Evolutionary conservation across 345 rosid species (phyloP).

Genomic region (Dipteronia sinensis): DNA sequence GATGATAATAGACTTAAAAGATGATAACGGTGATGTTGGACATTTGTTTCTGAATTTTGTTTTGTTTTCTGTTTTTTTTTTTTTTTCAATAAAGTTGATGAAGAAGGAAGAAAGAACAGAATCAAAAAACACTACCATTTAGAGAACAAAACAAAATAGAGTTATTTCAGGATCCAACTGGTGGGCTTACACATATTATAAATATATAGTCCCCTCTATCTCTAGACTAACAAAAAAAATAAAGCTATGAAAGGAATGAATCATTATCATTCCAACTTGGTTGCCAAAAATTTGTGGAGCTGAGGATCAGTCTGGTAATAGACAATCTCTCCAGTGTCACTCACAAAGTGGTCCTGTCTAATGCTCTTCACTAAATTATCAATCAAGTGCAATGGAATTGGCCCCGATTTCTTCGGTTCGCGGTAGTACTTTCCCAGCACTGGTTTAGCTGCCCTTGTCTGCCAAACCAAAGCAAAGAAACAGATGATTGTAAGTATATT

Average conservation of each 20-base stretch:
- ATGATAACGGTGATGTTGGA: neutral
- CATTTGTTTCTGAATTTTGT: neutral
- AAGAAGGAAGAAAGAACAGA: neutral
- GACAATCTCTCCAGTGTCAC: conserved; percentile 71
- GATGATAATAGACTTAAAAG: neutral
- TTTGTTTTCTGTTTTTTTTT: neutral
- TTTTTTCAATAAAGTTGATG: neutral
- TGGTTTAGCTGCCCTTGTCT: conserved; percentile 75
- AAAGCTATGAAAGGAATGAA: too few relatives aligned
- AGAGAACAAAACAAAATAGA: neutral
- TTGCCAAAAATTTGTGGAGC: conserved; percentile 21
- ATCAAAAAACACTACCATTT: neutral
- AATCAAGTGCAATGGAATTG: conserved; percentile 66
- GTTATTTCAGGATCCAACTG: neutral
- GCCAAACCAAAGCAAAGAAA: conserved; percentile 1
- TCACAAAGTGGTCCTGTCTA: conserved; percentile 71
- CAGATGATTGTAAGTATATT: neutral
- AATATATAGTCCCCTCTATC: neutral
- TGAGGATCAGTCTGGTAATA: conserved; percentile 65
- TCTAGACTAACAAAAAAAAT: neutral
- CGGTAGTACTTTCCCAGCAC: conserved; percentile 85
- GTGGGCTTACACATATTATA: neutral
- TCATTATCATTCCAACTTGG: conserved; percentile 28
- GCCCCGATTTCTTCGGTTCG: conserved; percentile 72
- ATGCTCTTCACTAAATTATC: conserved; percentile 57